These are phyloP conservation scores for Moniliophthora roreri DNA, from an alignment of 1,284 basidiomycete species.

Conservation along the genomic window DNA sequence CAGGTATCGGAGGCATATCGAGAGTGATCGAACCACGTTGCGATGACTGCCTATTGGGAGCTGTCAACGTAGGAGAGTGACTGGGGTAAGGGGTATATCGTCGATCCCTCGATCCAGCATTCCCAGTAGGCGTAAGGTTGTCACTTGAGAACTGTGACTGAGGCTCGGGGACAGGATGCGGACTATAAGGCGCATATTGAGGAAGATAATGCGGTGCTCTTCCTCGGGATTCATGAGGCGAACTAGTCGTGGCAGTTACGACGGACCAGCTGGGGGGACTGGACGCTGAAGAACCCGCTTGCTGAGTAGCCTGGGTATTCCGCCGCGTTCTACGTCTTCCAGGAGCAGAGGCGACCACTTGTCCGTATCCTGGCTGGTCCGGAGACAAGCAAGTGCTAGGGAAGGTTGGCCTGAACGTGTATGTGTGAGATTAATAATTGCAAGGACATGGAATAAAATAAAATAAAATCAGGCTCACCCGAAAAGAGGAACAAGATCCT, in stretches of 20 bases:
- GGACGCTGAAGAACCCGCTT: neutral
- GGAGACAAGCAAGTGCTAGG: slow-evolving; percentile 77
- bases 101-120: neutral
- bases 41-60: slow-evolving; percentile 21
- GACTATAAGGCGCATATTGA: slow-evolving; percentile 7
- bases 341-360: slow-evolving; percentile 65
- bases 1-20: slow-evolving; percentile 15
- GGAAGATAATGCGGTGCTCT: slow-evolving; percentile 5
- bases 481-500: slow-evolving; percentile 80
- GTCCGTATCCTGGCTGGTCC: slow-evolving; percentile 80
- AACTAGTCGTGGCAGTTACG: slow-evolving; percentile 10
- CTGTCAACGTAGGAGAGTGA: slow-evolving; percentile 10
- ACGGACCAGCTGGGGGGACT: slow-evolving; percentile 13
- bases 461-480: slow-evolving; percentile 49
- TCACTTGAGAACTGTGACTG: slow-evolving; percentile 2
- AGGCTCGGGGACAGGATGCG: neutral
- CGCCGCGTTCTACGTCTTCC: slow-evolving; percentile 63
- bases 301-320: slow-evolving; percentile 3
- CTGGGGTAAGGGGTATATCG: slow-evolving; percentile 11
- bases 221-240: neutral
- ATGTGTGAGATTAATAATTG: slow-evolving; percentile 5
- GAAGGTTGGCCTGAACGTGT: slow-evolving; percentile 55
- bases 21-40: slow-evolving; percentile 22
- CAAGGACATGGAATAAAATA: neutral
- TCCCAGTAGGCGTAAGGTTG: neutral